Percentiles rank a stretch among this genome's conserved stretches.
Conservation (phyloP, 2,329 filamentous ascomycete genomes). For the Colletotrichum spinosum region DNA sequence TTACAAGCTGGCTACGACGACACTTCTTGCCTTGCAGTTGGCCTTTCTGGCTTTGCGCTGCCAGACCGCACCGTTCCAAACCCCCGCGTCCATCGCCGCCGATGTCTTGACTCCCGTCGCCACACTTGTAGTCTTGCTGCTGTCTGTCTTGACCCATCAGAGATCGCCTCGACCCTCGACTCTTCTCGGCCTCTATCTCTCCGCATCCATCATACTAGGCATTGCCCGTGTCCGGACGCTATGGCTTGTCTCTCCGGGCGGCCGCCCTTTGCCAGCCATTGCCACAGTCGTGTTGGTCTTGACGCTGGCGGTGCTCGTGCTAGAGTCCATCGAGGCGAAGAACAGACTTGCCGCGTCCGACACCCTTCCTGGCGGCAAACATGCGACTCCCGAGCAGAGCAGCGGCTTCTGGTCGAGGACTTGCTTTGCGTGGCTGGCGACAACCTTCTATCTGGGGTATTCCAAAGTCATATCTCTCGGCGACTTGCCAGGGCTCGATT, state of each 20-base stretch:
- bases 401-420: conserved; percentile 32
- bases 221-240: conserved; percentile 22
- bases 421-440: conserved; percentile 26
- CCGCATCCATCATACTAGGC: conserved; percentile 35
- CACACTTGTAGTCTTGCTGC: conserved; percentile 24
- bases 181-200: conserved; percentile 41
- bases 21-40: conserved; percentile 36
- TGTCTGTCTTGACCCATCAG: conserved; percentile 40
- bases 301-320: background rate
- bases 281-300: background rate
- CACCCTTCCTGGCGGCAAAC: background rate
- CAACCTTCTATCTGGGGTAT: conserved; percentile 16
- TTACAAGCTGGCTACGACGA: conserved; percentile 20
- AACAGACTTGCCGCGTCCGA: background rate
- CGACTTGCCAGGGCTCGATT: conserved; percentile 19
- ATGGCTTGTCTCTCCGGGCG: background rate
- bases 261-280: background rate
- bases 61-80: conserved; percentile 22
- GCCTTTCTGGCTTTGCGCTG: conserved; percentile 38
- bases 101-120: conserved; percentile 39
- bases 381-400: background rate
- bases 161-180: conserved; percentile 42
- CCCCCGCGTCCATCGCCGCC: conserved; percentile 38
- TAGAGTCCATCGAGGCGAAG: conserved; percentile 17
- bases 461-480: conserved; percentile 15